Conservation (phyloP, 2,329 filamentous ascomycete genomes). For the Neonectria ditissima region DNA sequence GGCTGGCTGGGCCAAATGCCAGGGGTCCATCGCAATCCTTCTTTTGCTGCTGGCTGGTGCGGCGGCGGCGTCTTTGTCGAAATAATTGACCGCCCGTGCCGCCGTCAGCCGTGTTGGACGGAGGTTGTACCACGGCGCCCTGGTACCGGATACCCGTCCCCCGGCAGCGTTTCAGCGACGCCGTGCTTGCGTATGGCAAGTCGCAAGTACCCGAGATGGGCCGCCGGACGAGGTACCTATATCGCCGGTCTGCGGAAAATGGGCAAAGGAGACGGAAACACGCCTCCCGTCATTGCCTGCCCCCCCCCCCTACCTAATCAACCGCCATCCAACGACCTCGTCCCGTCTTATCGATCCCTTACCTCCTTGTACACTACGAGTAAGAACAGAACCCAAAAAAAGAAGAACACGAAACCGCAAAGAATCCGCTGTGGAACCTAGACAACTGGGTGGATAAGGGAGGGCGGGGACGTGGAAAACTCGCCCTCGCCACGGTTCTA, state of each 20-base stretch:
- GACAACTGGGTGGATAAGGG: constrained; percentile 39
- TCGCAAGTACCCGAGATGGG: background rate
- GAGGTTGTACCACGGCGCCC: constrained; percentile 12
- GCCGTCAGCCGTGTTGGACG: constrained; percentile 23
- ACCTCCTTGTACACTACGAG: constrained; percentile 36
- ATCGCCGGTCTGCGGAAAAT: background rate
- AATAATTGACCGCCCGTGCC: constrained; percentile 40
- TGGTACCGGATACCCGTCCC: constrained; percentile 31
- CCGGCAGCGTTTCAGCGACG: background rate
- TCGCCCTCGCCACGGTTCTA: constrained; percentile 38
- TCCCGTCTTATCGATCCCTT: constrained; percentile 26
- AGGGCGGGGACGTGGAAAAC: constrained; percentile 23
- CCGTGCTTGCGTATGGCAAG: background rate
- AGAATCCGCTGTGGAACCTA: constrained; percentile 35
- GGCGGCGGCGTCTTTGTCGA: constrained; percentile 38
- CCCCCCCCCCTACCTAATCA: no score
- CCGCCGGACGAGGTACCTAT: constrained; percentile 30
- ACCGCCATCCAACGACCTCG: constrained; percentile 5
- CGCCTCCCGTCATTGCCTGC: constrained; percentile 39
- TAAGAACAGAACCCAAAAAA: constrained; percentile 21
- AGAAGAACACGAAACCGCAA: background rate
- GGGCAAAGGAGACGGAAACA: background rate
- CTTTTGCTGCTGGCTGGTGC: constrained; percentile 28
- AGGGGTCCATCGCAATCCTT: no score
- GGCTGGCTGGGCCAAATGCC: no score